A percentile compares a stretch with the other conserved stretches of the same genome.
Evolutionary conservation across 257 asterid species (phyloP).

Genomic region (Linderniella brevidens): DNA sequence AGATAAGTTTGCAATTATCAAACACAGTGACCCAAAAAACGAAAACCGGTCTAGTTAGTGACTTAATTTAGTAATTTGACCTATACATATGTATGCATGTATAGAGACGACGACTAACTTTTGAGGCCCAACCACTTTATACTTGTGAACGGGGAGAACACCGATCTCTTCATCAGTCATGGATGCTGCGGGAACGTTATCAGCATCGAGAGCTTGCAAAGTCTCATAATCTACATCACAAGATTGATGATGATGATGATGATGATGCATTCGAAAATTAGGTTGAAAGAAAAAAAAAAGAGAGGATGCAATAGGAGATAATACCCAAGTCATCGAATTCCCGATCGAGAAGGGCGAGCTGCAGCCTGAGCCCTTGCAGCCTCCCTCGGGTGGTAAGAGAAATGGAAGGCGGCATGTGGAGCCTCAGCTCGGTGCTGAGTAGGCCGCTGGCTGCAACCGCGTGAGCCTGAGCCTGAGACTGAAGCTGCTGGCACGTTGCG

Average conservation of each 20-base stretch:
- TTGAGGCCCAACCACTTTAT: slow-evolving; percentile 57
- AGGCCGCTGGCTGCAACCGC: slow-evolving; percentile 93
- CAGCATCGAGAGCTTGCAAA: slow-evolving; percentile 81
- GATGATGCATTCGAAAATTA: too few species aligned
- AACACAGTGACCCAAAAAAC: too few species aligned
- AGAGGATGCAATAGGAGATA: too few species aligned
- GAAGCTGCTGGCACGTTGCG: slow-evolving; percentile 99
- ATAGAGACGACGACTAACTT: slow-evolving; percentile 27
- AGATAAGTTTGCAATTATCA: too few species aligned
- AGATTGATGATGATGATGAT: slow-evolving; percentile 4
- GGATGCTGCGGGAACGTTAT: slow-evolving; percentile 69
- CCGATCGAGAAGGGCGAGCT: slow-evolving; percentile 98
- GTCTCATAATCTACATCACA: slow-evolving; percentile 74
- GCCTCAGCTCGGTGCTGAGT: slow-evolving; percentile 86
- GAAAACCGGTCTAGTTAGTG: too few species aligned
- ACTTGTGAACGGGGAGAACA: slow-evolving; percentile 95
- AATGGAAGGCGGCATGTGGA: slow-evolving; percentile 98
- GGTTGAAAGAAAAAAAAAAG: too few species aligned
- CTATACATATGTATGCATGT: too few species aligned
- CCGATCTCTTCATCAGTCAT: slow-evolving; percentile 95
- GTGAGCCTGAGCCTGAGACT: slow-evolving; percentile 99
- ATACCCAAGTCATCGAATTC: slow-evolving; percentile 93
- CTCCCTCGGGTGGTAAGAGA: slow-evolving; percentile 92
- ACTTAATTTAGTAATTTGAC: too few species aligned
- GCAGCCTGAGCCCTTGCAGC: slow-evolving; percentile 93